Conservation (phyloP, 148 eudicot genomes). For the Rhododendron kiyosumense region DNA sequence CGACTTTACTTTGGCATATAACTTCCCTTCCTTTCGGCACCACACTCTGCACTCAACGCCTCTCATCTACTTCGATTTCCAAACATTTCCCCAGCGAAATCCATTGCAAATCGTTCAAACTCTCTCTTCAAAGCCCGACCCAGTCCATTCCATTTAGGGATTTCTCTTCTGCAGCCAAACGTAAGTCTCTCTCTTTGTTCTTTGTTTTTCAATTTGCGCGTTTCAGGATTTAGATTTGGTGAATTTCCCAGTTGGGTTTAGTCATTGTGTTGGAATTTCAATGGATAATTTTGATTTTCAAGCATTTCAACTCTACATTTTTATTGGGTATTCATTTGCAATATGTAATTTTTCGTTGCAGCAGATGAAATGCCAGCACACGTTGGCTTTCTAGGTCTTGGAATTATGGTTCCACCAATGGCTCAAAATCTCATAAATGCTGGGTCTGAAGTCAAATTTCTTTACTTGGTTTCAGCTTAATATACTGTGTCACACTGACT, state of each 20-base stretch:
- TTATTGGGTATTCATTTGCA: neutral
- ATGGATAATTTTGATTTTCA: neutral
- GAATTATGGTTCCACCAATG: constrained; percentile 97
- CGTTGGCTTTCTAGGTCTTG: constrained; percentile 89
- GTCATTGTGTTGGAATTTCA: neutral
- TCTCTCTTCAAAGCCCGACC: constrained; percentile 42
- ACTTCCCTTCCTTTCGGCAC: no score
- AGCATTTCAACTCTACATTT: neutral
- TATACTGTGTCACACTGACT: neutral
- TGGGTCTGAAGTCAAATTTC: constrained; percentile 41
- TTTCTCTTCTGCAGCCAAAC: constrained; percentile 39
- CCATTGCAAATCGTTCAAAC: constrained; percentile 18
- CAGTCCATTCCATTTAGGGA: constrained; percentile 22
- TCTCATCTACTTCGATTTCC: neutral
- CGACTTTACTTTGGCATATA: no score
- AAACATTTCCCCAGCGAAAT: neutral
- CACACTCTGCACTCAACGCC: neutral
- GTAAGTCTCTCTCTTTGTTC: constrained; percentile 4
- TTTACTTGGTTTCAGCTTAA: constrained; percentile 4
- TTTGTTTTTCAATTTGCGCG: neutral
- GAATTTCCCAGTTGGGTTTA: neutral
- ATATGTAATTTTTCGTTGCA: constrained; percentile 16
- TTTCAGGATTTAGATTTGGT: neutral
- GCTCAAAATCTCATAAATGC: constrained; percentile 86
- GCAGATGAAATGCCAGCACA: constrained; percentile 58